Evolutionary conservation across 331 rosid genomes (phyloP), one percentile per base, ranked within the genome.

Genomic region (Dryas integrifolia): DNA sequence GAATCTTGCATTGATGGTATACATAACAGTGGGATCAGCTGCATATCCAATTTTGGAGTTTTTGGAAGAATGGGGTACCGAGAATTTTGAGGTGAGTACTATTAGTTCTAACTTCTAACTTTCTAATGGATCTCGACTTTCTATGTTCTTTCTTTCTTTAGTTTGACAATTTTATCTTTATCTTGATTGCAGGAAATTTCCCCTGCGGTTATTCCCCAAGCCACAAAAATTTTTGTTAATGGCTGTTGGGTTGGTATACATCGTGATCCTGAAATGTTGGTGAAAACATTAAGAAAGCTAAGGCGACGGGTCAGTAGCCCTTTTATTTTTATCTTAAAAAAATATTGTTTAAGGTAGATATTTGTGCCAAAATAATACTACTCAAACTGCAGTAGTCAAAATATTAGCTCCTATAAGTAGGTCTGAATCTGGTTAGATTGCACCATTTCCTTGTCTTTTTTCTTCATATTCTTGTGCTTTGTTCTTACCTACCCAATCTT

Each of bases 31-130:
- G 57, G 99, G 99, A 77, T 95, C 99, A 73, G 97, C 96, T 45
- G 99, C 97, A 70, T 89, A 92, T 82, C 99, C 97, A 79, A 95
- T 95, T 70, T 69, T 95, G 69, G 96, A 95, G 84, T 95, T 95
- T 92, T 88, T 95, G 83, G 99, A 95, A 83, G 99, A 95, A 77
- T 95, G 97, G 97, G 97, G 99, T n/a, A 92, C 99, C 51, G 99
- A 95, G 71, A 95, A 95, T 78, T 95, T 95, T 81, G 97, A 95
- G 99, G 97, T 95, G 69, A 43, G 58, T 58, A 43, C 72, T 45
- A 49, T 74, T 49, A 38, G 47, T 18, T 18, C 21, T 18, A 18
- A 18, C 21, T 69, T 71, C 66, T 35, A 64, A 10, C 49, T 26
- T 69, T 71, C 66, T 35, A 59, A 10, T 52, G 61, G 75, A 10